A percentile compares a stretch with the other conserved stretches of the same genome.
Evolutionary conservation across 1,284 basidiomycete genomes (phyloP).

Genomic region (Athelia psychrophila): DNA sequence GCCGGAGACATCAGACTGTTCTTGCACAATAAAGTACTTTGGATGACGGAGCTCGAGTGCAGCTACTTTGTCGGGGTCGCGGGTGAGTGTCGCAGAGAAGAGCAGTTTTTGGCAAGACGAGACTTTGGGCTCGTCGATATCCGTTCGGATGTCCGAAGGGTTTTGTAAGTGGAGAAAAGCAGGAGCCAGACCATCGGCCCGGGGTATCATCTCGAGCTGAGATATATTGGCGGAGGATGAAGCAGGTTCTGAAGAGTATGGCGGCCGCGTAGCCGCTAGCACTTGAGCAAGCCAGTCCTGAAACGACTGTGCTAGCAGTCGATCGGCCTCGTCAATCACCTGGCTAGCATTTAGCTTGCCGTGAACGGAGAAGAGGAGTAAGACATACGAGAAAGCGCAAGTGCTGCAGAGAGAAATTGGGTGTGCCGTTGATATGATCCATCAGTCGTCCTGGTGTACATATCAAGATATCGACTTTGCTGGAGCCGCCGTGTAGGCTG

Average conservation of each 20-base stretch:
- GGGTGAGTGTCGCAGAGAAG: constrained; percentile 95
- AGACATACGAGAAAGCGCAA: constrained; percentile 80
- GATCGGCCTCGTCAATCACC: constrained; percentile 98
- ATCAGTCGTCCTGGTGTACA: constrained; percentile 95
- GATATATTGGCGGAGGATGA: not conserved
- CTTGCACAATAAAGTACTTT: constrained; percentile 86
- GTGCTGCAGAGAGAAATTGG: constrained; percentile 91
- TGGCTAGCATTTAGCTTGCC: not conserved
- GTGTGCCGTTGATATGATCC: constrained; percentile 88
- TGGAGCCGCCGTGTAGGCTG: constrained; percentile 72
- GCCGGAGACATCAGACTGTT: constrained; percentile 29
- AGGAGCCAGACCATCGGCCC: constrained; percentile 60
- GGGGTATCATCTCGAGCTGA: constrained; percentile 13
- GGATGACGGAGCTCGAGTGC: constrained; percentile 79
- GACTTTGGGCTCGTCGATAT: constrained; percentile 52
- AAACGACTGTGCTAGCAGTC: constrained; percentile 92
- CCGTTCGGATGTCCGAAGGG: constrained; percentile 37
- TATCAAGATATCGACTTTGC: constrained; percentile 91
- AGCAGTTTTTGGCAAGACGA: constrained; percentile 91
- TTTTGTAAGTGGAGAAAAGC: constrained; percentile 47
- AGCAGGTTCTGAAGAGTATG: constrained; percentile 13
- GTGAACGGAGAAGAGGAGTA: constrained; percentile 2
- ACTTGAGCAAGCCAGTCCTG: constrained; percentile 92
- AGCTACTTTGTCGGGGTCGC: constrained; percentile 90
- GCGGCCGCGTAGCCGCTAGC: constrained; percentile 65